Evolutionary conservation across 2,329 filamentous ascomycete species (phyloP).

Genomic region (Fusarium chaquense): DNA sequence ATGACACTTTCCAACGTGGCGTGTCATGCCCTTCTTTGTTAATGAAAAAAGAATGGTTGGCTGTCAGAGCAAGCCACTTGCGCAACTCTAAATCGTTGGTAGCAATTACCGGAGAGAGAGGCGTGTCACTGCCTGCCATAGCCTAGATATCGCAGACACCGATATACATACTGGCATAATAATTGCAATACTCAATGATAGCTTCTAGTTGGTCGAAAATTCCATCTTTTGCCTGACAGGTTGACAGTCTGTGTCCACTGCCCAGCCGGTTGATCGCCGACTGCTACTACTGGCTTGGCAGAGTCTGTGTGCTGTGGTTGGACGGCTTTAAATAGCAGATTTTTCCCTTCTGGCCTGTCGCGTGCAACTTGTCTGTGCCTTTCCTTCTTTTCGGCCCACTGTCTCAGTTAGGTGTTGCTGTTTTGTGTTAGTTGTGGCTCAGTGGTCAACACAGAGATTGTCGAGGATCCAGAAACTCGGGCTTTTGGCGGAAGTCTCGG

Average conservation of each 20-base stretch:
- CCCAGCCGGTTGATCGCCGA: constrained; percentile 22
- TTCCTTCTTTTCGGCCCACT: background rate
- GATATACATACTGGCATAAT: background rate
- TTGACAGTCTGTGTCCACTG: constrained; percentile 3
- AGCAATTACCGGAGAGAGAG: background rate
- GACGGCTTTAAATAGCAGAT: constrained; percentile 23
- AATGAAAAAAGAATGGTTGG: constrained; percentile 24
- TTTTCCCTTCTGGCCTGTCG: constrained; percentile 15
- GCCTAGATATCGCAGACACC: background rate
- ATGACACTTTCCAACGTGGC: constrained; percentile 26
- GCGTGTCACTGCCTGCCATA: background rate
- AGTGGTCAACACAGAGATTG: background rate
- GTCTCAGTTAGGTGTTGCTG: background rate
- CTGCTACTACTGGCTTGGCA: constrained; percentile 8
- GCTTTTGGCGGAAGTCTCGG: constrained; percentile 6
- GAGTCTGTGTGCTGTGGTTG: constrained; percentile 19
- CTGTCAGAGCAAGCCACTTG: constrained; percentile 24
- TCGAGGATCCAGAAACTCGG: background rate
- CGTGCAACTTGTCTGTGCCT: constrained; percentile 17
- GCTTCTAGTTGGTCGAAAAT: constrained; percentile 18
- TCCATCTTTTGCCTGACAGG: constrained; percentile 12
- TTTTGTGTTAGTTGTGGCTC: background rate
- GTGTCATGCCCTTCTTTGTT: constrained; percentile 17
- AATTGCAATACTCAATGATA: constrained; percentile 15
- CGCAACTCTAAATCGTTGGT: constrained; percentile 38